These are phyloP conservation scores for Apiospora pterosperma DNA, from an alignment of 2,329 filamentous ascomycete species.

Conservation along the genomic window DNA sequence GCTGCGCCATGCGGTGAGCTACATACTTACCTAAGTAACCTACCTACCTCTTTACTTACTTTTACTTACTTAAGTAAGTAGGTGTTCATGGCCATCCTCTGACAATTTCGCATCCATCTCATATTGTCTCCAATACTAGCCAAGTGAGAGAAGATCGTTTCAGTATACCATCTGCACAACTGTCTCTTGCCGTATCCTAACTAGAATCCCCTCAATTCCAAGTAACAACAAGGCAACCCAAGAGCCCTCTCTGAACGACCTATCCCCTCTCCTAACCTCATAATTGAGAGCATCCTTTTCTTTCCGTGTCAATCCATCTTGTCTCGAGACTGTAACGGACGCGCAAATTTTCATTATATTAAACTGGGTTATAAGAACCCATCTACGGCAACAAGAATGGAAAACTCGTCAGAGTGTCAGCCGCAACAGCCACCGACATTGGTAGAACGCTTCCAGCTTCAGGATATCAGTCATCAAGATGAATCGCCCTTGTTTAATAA, in stretches of 20 bases:
- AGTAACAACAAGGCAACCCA: not conserved
- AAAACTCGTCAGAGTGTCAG: not conserved
- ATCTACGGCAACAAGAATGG: not conserved
- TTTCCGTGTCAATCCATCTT: not conserved
- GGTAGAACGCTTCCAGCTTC: not conserved
- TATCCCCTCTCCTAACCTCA: not conserved
- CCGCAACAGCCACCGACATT: not conserved
- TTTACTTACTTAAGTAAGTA: too few species aligned
- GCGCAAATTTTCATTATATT: not conserved
- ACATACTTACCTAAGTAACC: too few species aligned
- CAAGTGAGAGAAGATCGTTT: not conserved
- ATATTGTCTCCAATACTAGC: too few species aligned
- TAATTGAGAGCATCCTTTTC: not conserved
- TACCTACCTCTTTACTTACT: too few species aligned
- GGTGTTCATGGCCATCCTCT: too few species aligned
- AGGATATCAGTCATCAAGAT: constrained; percentile 14
- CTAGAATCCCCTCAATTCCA: not conserved
- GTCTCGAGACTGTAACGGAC: not conserved
- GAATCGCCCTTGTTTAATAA: constrained; percentile 16
- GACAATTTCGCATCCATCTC: too few species aligned
- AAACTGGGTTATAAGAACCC: not conserved
- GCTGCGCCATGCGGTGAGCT: too few species aligned
- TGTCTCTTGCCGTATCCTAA: not conserved
- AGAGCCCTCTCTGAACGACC: not conserved
- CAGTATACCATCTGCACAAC: not conserved